Conservation (phyloP, 164 flowering plant genomes). For the Brasenia schreberi region DNA sequence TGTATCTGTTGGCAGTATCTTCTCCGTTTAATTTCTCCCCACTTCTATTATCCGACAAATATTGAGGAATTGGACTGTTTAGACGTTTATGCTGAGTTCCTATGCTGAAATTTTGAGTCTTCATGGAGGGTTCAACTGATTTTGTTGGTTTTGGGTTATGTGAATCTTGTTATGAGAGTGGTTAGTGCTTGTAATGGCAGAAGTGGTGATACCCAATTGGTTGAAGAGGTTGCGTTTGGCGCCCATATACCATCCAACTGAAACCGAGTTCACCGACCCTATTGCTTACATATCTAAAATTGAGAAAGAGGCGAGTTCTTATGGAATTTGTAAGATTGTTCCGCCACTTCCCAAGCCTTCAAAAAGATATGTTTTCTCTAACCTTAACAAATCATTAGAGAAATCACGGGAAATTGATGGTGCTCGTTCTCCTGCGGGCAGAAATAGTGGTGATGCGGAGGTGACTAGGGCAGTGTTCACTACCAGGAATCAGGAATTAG, state of each 20-base stretch:
- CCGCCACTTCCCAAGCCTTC: conserved; percentile 96
- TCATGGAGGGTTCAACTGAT: not conserved
- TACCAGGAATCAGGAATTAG: conserved; percentile 89
- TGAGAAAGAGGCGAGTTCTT: conserved; percentile 88
- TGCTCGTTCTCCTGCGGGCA: not conserved
- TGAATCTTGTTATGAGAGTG: conserved; percentile 5
- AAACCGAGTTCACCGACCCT: conserved; percentile 96
- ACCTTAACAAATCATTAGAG: conserved; percentile 60
- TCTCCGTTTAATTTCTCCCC: not conserved
- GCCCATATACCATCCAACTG: conserved; percentile 78
- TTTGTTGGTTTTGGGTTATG: not conserved
- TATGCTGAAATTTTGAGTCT: not conserved
- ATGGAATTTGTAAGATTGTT: conserved; percentile 89
- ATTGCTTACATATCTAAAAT: conserved; percentile 93
- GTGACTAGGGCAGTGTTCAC: conserved; percentile 66
- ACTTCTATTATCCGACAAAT: not conserved
- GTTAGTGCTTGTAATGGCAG: conserved; percentile 31
- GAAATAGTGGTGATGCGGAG: conserved; percentile 20
- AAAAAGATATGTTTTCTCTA: conserved; percentile 48
- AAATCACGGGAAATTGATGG: conserved; percentile 44
- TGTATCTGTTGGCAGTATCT: not conserved
- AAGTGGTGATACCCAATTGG: conserved; percentile 73
- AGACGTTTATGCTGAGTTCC: not conserved
- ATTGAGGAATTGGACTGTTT: not conserved
- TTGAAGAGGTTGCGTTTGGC: conserved; percentile 72